Base-by-base conservation (phyloP, 441 rosid genomes). In the Bruguiera hainesii region DNA sequence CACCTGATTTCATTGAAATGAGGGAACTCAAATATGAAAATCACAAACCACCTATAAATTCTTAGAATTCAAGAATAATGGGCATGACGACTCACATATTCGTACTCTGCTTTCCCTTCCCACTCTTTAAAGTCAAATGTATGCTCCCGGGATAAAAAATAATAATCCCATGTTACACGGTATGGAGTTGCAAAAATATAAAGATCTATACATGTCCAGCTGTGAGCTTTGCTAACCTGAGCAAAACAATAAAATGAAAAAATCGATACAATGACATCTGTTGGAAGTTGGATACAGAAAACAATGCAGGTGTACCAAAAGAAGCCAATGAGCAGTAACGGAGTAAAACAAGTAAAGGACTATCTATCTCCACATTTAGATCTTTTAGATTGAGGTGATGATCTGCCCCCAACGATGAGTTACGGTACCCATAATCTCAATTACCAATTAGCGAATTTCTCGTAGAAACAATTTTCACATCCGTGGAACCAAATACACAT, bases 201-300 rank as follows among this genome's bases (percentile, higher is more conserved):
- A 64, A 95, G 76, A 82, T 91, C 99, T 90, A 91, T 85, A 62
- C 99, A 95, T 0, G 99, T 90, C 98, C 97, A 95, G 68, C 97
- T 91, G 76, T 91, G 99, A 69, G 98, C 87, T 29, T 87, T 80
- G 65, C 77, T 80, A 16, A 86, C 89, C 99, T 95, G 81, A 39
- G 78, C 49, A 72, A 76, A 64, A 65, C 60, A 58, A 18, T 60
- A 50, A 60, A 26, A 60, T 23, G 50, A 67, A 51, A 25, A 58
- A 67, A 48, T 55, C 46, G 66, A 25, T 67, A 42, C 30, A 37
- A 50, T 25, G 46, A 49, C 2, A 60, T 53, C 25, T 62, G 21
- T 30, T n/a, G 50, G 7, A 28, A 29, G 48, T 37, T 25, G 25
- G 21, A 57, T 31, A 4, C 49, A 52, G 25, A 20, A 20, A 29